A percentile compares a stretch with the other conserved stretches of the same genome.
These are phyloP conservation scores for Zasmidium cellare DNA, from an alignment of 2,329 filamentous ascomycete species.

Conservation along the genomic window DNA sequence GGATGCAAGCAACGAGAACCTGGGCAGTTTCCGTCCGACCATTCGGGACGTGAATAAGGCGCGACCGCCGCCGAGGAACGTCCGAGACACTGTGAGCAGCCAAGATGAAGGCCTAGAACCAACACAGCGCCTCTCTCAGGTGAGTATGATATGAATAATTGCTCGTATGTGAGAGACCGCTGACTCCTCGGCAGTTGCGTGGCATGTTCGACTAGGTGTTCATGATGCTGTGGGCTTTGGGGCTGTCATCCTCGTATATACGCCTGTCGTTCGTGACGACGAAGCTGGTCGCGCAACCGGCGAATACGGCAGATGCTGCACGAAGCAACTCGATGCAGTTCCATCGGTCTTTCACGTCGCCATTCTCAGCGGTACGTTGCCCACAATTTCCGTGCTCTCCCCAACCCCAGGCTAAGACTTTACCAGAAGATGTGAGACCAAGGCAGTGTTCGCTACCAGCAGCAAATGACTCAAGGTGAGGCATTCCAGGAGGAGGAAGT, in stretches of 20 bases:
- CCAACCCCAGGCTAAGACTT: slow-evolving; percentile 89
- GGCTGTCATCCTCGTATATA: not conserved
- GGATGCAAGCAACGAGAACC: slow-evolving; percentile 67
- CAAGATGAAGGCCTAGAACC: slow-evolving; percentile 57
- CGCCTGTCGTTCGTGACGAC: slow-evolving; percentile 49
- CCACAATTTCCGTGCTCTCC: slow-evolving; percentile 98
- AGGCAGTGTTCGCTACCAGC: slow-evolving; percentile 90
- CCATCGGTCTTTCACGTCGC: slow-evolving; percentile 68
- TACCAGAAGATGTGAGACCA: slow-evolving; percentile 62
- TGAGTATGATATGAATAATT: slow-evolving; percentile 38
- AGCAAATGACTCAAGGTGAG: slow-evolving; percentile 63
- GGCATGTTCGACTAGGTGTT: slow-evolving; percentile 40
- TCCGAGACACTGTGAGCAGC: slow-evolving; percentile 13
- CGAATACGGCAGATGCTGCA: slow-evolving; percentile 64
- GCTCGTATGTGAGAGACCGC: slow-evolving; percentile 5
- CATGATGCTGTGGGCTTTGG: not conserved
- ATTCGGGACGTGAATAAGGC: slow-evolving; percentile 42
- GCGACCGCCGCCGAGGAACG: slow-evolving; percentile 21
- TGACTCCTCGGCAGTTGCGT: slow-evolving; percentile 33
- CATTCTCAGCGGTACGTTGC: slow-evolving; percentile 58
- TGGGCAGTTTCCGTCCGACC: slow-evolving; percentile 45
- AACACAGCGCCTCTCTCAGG: slow-evolving; percentile 72
- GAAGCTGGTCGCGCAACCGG: slow-evolving; percentile 92
- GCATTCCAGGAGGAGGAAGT: slow-evolving; percentile 64
- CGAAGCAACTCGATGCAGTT: slow-evolving; percentile 62